Percentiles rank a stretch among this genome's conserved stretches.
These are phyloP conservation scores for Neofusicoccum parvum DNA, from an alignment of 2,329 filamentous ascomycete genomes.

Conservation along the genomic window DNA sequence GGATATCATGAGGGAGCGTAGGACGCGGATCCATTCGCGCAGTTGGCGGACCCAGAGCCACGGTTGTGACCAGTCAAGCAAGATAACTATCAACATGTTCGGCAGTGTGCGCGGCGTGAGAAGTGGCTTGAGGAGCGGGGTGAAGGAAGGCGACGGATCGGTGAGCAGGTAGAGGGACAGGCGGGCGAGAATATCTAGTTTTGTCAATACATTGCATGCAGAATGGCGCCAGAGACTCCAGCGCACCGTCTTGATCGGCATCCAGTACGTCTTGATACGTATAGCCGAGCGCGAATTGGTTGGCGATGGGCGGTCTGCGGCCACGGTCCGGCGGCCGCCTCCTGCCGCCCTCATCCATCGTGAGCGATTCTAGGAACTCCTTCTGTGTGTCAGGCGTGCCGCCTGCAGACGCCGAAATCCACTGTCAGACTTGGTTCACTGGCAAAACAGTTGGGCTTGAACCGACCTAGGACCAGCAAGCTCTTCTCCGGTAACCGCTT, in stretches of 20 bases:
- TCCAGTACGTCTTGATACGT: slow-evolving; percentile 95
- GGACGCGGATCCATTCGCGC: slow-evolving; percentile 82
- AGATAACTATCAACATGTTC: slow-evolving; percentile 81
- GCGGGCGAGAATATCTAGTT: slow-evolving; percentile 79
- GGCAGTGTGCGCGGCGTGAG: slow-evolving; percentile 81
- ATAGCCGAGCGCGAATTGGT: slow-evolving; percentile 89
- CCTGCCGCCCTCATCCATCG: slow-evolving; percentile 39
- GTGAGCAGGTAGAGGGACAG: slow-evolving; percentile 87
- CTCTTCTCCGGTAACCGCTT: slow-evolving; percentile 92
- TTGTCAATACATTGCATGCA: slow-evolving; percentile 23
- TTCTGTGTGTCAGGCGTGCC: slow-evolving; percentile 80
- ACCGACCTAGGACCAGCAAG: slow-evolving; percentile 75
- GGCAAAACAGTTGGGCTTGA: slow-evolving; percentile 11
- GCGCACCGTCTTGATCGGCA: slow-evolving; percentile 82
- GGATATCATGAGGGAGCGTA: slow-evolving; percentile 74
- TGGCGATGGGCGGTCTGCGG: slow-evolving; percentile 75
- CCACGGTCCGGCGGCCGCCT: slow-evolving; percentile 56
- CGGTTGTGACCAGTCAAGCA: slow-evolving; percentile 95
- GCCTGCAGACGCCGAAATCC: slow-evolving; percentile 51
- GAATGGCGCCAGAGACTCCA: background rate
- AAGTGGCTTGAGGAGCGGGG: slow-evolving; percentile 79
- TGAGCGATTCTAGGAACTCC: slow-evolving; percentile 69
- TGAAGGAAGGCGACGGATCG: slow-evolving; percentile 81
- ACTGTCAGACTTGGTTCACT: slow-evolving; percentile 21
- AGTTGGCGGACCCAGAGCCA: slow-evolving; percentile 91